Conservation (phyloP, 805 yeast species). For the Saturnispora gosingensis region DNA sequence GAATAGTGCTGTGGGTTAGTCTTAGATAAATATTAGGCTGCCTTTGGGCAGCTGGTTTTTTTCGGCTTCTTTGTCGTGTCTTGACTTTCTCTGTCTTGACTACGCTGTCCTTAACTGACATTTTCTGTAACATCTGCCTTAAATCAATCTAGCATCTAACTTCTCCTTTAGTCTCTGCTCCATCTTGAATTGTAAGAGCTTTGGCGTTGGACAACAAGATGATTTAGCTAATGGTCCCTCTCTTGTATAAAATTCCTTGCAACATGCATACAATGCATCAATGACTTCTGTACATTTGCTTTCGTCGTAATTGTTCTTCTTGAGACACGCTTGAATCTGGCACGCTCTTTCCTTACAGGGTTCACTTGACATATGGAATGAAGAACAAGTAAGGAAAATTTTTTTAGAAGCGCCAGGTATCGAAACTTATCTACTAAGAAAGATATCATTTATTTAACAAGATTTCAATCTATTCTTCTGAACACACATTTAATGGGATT, state of each 20-base stretch:
- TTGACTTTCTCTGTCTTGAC: slow-evolving; percentile 32
- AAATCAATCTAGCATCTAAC: slow-evolving; percentile 45
- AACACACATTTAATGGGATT: not conserved
- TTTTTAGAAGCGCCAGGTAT: not conserved
- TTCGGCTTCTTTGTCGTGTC: slow-evolving; percentile 52
- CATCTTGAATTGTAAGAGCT: slow-evolving; percentile 51
- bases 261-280: slow-evolving; percentile 66
- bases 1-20: slow-evolving; percentile 85
- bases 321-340: slow-evolving; percentile 73
- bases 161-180: slow-evolving; percentile 50
- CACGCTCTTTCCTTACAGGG: slow-evolving; percentile 78
- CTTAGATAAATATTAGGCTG: slow-evolving; percentile 48
- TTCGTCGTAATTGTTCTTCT: slow-evolving; percentile 56
- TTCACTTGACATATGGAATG: slow-evolving; percentile 16
- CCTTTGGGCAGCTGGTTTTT: slow-evolving; percentile 28
- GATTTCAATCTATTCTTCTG: not conserved
- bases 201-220: slow-evolving; percentile 72
- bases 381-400: not conserved
- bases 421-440: not conserved
- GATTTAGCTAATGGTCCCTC: slow-evolving; percentile 53
- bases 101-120: slow-evolving; percentile 76
- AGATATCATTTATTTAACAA: not conserved
- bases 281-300: slow-evolving; percentile 61
- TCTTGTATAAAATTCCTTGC: slow-evolving; percentile 52
- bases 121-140: slow-evolving; percentile 9